phyloP scores from a whole-genome alignment of 2,329 filamentous ascomycete species.

The Colletotrichum sp. region DNA sequence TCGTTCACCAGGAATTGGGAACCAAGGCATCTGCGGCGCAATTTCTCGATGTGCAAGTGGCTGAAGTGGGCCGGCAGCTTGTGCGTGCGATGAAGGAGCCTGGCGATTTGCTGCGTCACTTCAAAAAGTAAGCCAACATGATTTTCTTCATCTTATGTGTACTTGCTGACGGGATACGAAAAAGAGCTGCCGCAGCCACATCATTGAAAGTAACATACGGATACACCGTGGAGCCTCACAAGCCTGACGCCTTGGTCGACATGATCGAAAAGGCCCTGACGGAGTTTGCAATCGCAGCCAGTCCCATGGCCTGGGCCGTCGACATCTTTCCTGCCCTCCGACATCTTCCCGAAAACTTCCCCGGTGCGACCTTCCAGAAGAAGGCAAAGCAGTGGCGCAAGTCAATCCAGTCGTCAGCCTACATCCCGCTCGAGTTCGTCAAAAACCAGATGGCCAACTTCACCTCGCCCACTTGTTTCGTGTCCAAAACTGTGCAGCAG shows the following conservation, averaged over 20 bases:
- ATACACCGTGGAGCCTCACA: constrained; percentile 32
- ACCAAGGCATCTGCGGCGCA: constrained; percentile 27
- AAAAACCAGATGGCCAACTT: constrained; percentile 27
- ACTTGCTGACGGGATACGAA: neutral
- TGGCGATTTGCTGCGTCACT: constrained; percentile 3
- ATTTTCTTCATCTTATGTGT: no score
- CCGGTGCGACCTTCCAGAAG: constrained; percentile 34
- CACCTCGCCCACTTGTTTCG: constrained; percentile 28
- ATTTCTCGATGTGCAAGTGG: constrained; percentile 15
- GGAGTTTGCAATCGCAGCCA: constrained; percentile 30
- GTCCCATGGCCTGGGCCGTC: constrained; percentile 36
- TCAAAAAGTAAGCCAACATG: no score
- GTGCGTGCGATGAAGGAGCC: constrained; percentile 14
- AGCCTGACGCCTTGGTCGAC: constrained; percentile 32
- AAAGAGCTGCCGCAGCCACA: neutral
- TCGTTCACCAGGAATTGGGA: constrained; percentile 31
- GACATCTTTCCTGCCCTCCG: constrained; percentile 34
- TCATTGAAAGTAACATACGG: constrained; percentile 14
- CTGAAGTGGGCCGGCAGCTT: constrained; percentile 10
- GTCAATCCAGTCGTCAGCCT: constrained; percentile 15
- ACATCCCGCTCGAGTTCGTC: constrained; percentile 36
- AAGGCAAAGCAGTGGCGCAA: constrained; percentile 30
- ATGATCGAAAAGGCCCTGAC: constrained; percentile 33
- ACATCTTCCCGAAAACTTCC: constrained; percentile 34
- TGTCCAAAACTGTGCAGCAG: constrained; percentile 28